A percentile compares a stretch with the other conserved stretches of the same genome.
Conservation (phyloP, 345 rosid species). For the Durio zibethinus region DNA sequence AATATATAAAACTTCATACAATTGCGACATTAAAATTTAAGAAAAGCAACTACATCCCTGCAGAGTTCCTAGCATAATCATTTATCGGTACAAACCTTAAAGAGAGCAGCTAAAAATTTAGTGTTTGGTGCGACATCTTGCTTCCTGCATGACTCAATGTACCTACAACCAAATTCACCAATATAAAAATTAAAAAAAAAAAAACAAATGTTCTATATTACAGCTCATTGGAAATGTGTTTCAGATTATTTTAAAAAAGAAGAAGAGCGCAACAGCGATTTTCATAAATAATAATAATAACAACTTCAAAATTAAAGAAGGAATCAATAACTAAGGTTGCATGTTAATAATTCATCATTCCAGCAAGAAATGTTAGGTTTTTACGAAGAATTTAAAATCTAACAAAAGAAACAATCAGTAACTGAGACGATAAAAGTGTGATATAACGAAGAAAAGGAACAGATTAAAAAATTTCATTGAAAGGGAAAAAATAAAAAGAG, state of each 20-base stretch:
- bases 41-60: neutral
- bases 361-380: slow-evolving; percentile 1
- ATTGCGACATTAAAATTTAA: neutral
- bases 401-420: neutral
- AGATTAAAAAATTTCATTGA: neutral
- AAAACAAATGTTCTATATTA: neutral
- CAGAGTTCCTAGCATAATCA: neutral
- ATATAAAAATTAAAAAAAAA: neutral
- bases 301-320: neutral
- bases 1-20: neutral
- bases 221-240: neutral
- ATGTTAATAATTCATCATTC: neutral
- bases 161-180: slow-evolving; percentile 41
- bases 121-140: slow-evolving; percentile 53
- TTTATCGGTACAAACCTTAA: slow-evolving; percentile 47
- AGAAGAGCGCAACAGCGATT: neutral
- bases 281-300: neutral
- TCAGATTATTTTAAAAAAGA: neutral
- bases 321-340: neutral
- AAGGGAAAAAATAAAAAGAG: neutral
- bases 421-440: neutral
- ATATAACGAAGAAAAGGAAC: neutral
- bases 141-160: slow-evolving; percentile 54
- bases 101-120: slow-evolving; percentile 52
- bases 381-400: neutral